Base-by-base conservation (phyloP, 768 basidiomycete genomes). In the Termitomyces eurrhizus region DNA sequence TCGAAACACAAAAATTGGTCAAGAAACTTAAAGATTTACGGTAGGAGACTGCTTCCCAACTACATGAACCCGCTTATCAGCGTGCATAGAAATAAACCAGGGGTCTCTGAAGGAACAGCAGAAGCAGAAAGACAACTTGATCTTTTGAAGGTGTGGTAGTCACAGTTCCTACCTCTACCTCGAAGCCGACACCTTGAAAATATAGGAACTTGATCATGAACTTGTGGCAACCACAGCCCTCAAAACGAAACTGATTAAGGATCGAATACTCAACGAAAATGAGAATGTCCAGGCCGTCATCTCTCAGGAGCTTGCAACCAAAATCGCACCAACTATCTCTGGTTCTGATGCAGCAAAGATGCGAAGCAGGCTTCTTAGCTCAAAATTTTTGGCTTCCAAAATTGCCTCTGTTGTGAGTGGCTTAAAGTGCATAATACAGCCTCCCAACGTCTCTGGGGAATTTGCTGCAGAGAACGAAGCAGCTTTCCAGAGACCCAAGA, bases 1-100 rank as follows among this genome's bases (percentile, higher is more conserved):
- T 92, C 62, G 94, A 96, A 75, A 84, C 83, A 0, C 90, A 88
- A 71, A 90, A 88, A 69, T 73, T 89, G n/a, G 81, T 94, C 60
- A 95, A 93, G 78, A 87, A 84, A 72, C 74, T 95, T 33, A 93
- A 90, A 71, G 80, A 78, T 29, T 71, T 87, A 33, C 76, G 89
- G 90, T 90, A 63, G 54, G 77, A 5, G 32, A 13, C 18, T 16
- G 37, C 11, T 32, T n/a, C 1, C 26, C 7, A 39, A 46, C 7
- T 21, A 35, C 46, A 49, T 36, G 18, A 16, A 49, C 3, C 26
- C 36, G 26, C 29, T 48, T 9, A 52, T 7, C 24, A 26, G 4
- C n/a, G 14, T 29, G 21, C 7, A 26, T 46, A 61, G 82, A 64
- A 69, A 68, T 66, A 79, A 78, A 60, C 70, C 74, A 35, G 70